Base-by-base conservation (phyloP, 768 basidiomycete species). In the Candolleomyces aberdarensis region DNA sequence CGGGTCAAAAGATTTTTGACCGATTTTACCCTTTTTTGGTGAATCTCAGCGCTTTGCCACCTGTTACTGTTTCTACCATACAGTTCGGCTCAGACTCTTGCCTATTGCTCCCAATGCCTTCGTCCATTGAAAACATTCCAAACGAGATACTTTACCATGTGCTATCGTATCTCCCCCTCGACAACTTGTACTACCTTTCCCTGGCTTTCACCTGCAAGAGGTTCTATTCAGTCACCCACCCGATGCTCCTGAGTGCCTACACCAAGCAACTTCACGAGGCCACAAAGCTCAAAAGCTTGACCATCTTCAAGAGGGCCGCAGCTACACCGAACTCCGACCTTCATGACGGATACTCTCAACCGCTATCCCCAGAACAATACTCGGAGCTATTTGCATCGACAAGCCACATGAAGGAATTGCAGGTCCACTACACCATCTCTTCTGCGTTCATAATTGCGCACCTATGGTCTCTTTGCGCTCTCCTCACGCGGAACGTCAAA, bases 1-100 rank as follows among this genome's bases (percentile, higher is more conserved):
- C 96, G 15, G 81, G n/a, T n/a, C n/a, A n/a, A 26, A 26, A 1
- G 26, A 26, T 26, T 26, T n/a, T 26, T 26, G 26, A 26, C 26
- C 26, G 26, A 26, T 26, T 26, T 26, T 26, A 26, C 3, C 26
- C 26, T 2, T 26, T 26, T 26, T 26, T 26, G 26, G 26, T 26
- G 26, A 26, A 3, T 26, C 26, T 26, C 26, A 26, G 26, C 26
- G 26, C 26, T 26, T 26, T 26, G 26, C 1, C 26, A 1, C 26
- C 26, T 26, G 26, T 26, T 8, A 5, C 2, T 7, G 36, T 36
- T 2, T 36, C 36, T 36, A 11, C 6, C 36, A 36, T 8, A 36
- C 36, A 5, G 36, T 36, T 36, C 6, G 36, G n/a, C 6, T 36
- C 36, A 36, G 6, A 36, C 36, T 36, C 11, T 8, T 5, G 6